phyloP scores from a whole-genome alignment of 768 basidiomycete species.

The Lactarius hengduanensis region DNA sequence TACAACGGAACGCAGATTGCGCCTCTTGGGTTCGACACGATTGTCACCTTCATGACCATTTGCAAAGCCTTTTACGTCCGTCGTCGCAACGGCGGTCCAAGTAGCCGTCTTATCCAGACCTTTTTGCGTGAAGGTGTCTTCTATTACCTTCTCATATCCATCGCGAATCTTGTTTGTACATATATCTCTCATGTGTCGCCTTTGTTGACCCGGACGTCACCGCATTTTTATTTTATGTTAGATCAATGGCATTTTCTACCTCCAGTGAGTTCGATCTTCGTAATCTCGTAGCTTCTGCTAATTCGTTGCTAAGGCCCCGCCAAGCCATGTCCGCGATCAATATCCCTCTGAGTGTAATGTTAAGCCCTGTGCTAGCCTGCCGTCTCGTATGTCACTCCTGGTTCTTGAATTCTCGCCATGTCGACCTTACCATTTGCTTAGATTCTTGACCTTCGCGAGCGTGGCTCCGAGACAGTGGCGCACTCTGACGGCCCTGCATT shows the following conservation, averaged over 20 bases:
- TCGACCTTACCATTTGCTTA: constrained; percentile 30
- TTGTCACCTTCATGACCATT: constrained; percentile 79
- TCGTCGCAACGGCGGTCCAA: constrained; percentile 70
- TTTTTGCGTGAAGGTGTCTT: constrained; percentile 85
- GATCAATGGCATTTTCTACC: constrained; percentile 83
- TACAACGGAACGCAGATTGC: constrained; percentile 53
- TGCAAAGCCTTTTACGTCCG: constrained; percentile 78
- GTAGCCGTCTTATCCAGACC: constrained; percentile 77
- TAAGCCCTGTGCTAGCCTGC: constrained; percentile 76
- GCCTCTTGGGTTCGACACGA: constrained; percentile 75
- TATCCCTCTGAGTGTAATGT: constrained; percentile 82
- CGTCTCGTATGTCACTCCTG: constrained; percentile 51
- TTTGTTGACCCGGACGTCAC: constrained; percentile 17
- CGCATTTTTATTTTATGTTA: constrained; percentile 25
- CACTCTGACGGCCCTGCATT: constrained; percentile 46
- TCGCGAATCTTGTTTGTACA: constrained; percentile 64
- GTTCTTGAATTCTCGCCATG: background rate
- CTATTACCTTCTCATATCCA: constrained; percentile 83
- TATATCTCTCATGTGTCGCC: background rate
- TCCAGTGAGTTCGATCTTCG: constrained; percentile 55
- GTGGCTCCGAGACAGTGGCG: constrained; percentile 74
- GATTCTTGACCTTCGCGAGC: constrained; percentile 82
- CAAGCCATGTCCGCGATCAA: constrained; percentile 82
- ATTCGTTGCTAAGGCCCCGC: constrained; percentile 52
- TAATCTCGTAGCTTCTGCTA: constrained; percentile 22